phyloP scores from a whole-genome alignment of 345 rosid genomes.

The Kandelia obovata region DNA sequence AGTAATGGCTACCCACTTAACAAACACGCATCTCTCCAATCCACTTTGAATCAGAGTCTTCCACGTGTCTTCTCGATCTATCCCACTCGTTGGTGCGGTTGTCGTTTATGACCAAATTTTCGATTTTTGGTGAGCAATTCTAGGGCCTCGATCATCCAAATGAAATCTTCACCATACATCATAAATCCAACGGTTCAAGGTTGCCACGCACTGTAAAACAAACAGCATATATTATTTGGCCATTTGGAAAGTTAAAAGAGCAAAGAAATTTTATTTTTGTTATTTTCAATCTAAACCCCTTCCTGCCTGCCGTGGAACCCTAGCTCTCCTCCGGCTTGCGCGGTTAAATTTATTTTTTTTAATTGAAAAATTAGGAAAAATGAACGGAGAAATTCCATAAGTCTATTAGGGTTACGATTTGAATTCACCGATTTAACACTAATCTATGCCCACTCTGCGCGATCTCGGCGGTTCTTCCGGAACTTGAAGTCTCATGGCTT shows the following conservation, averaged over 20 bases:
- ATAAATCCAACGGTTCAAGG: neutral
- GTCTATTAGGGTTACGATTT: conserved; percentile 21
- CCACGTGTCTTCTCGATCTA: conserved; percentile 11
- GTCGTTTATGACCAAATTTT: conserved; percentile 11
- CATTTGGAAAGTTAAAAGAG: conserved; percentile 2
- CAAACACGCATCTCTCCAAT: conserved; percentile 17
- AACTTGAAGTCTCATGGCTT: conserved; percentile 7
- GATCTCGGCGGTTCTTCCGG: conserved; percentile 12
- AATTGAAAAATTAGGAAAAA: conserved; percentile 34
- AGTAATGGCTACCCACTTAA: conserved; percentile 15
- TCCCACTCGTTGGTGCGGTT: conserved; percentile 12
- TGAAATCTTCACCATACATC: conserved; percentile 18
- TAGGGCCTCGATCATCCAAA: neutral
- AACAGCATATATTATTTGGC: conserved; percentile 3
- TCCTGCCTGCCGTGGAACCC: conserved; percentile 44
- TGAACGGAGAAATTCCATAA: conserved; percentile 28
- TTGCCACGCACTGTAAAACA: conserved; percentile 17
- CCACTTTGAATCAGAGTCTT: conserved; percentile 5
- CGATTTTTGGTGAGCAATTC: conserved; percentile 10
- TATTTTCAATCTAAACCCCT: conserved; percentile 48
- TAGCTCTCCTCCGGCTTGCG: conserved; percentile 40
- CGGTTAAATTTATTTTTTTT: conserved; percentile 15
- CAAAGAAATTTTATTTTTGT: conserved; percentile 6
- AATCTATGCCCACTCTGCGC: neutral
- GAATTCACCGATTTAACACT: conserved; percentile 13